Percentiles rank a stretch among this genome's conserved stretches.
Evolutionary conservation across 495 filamentous ascomycete species (phyloP).

Genomic region (Margaritispora aquatica): DNA sequence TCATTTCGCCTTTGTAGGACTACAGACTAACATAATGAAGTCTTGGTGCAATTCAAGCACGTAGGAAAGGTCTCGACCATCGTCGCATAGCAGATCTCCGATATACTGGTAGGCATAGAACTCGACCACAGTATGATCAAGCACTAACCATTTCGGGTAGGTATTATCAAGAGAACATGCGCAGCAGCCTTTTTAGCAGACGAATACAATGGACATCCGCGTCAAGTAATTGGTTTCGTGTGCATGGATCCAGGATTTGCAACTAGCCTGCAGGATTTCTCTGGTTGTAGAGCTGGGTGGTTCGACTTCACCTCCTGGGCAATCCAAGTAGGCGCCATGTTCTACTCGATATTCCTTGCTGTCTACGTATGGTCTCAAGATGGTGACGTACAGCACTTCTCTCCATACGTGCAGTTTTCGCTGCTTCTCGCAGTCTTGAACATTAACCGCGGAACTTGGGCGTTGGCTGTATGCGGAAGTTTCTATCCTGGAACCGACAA

Average conservation of each 20-base stretch:
- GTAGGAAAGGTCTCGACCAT: not conserved
- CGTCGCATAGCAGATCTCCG: not conserved
- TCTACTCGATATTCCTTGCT: conserved; percentile 1
- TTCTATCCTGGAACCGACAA: not conserved
- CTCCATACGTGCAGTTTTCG: not conserved
- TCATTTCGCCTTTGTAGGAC: not conserved
- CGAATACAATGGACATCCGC: not conserved
- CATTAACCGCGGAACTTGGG: conserved; percentile 2
- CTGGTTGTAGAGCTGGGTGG: not conserved
- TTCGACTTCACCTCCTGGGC: conserved; percentile 1
- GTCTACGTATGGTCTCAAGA: not conserved
- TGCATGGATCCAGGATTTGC: not conserved
- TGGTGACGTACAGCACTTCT: not conserved
- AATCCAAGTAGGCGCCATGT: not conserved
- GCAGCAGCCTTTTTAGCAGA: not conserved
- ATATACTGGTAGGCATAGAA: not conserved
- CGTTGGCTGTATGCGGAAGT: not conserved
- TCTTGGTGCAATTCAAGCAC: not conserved
- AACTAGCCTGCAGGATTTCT: not conserved
- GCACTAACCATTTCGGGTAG: not conserved
- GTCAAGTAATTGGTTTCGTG: not conserved
- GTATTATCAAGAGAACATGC: not conserved
- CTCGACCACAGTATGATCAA: not conserved
- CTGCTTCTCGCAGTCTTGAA: conserved; percentile 1
- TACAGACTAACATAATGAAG: not conserved